These are phyloP conservation scores for Hypoxylon cercidicola DNA, from an alignment of 495 filamentous ascomycete genomes.

Conservation along the genomic window DNA sequence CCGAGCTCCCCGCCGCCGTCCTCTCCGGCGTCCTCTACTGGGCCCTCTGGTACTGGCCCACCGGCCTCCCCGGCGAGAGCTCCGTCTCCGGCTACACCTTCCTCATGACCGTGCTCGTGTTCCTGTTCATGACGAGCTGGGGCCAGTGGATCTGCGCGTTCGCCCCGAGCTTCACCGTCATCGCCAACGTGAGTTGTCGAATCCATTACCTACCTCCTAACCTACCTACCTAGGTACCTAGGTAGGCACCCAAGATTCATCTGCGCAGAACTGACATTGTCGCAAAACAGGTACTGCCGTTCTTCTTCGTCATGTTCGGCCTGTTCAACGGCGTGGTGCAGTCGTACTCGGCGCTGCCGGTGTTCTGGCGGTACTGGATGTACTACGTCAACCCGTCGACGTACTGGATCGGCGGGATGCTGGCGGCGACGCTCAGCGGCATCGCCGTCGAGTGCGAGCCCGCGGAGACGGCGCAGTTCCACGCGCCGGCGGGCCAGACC, in stretches of 20 bases:
- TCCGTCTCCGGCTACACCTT: constrained; percentile 81
- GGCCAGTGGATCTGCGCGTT: constrained; percentile 88
- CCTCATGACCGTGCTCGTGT: constrained; percentile 84
- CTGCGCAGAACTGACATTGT: too few relatives aligned
- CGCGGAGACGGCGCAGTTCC: constrained; percentile 72
- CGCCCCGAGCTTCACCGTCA: constrained; percentile 82
- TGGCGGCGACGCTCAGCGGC: constrained; percentile 67
- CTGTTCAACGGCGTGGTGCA: constrained; percentile 81
- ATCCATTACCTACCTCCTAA: not conserved
- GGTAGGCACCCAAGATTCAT: too few relatives aligned
- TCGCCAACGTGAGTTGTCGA: constrained; percentile 70
- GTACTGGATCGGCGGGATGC: constrained; percentile 79
- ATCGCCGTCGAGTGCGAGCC: constrained; percentile 66
- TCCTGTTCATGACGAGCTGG: constrained; percentile 80
- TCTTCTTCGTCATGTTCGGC: constrained; percentile 82
- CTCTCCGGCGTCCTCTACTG: constrained; percentile 74
- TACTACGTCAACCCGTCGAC: constrained; percentile 77
- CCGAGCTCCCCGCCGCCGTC: constrained; percentile 79
- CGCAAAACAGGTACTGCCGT: constrained; percentile 62
- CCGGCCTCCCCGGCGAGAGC: constrained; percentile 72
- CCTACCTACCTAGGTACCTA: not conserved
- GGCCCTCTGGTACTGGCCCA: constrained; percentile 81
- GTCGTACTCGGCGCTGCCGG: constrained; percentile 67
- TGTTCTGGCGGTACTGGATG: constrained; percentile 83
- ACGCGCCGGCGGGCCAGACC: constrained; percentile 69